phyloP scores from a whole-genome alignment of 148 eudicot genomes.

The Chenopodium album region DNA sequence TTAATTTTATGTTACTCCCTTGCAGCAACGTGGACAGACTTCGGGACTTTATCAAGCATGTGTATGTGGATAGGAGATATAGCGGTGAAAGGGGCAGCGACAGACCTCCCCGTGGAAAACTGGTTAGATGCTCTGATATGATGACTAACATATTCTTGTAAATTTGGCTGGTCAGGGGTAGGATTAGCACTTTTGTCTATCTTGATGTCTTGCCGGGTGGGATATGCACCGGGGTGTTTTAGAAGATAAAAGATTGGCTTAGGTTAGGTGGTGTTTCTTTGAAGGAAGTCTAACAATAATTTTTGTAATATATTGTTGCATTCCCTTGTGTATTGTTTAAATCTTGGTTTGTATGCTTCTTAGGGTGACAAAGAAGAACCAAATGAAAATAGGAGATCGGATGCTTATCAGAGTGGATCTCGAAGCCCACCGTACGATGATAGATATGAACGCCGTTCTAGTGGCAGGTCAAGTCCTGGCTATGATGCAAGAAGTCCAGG shows the following conservation, averaged over 20 bases:
- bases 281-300: neutral
- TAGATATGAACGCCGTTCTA: conserved; percentile 55
- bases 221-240: neutral
- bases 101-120: conserved; percentile 62
- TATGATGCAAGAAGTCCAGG: conserved; percentile 79
- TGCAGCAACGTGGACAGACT: conserved; percentile 79
- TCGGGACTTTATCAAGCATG: conserved; percentile 88
- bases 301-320: conserved; percentile 1
- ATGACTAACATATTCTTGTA: neutral
- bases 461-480: conserved; percentile 77
- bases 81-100: conserved; percentile 77
- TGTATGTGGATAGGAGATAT: conserved; percentile 89
- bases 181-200: neutral
- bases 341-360: conserved; percentile 27
- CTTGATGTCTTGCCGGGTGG: neutral
- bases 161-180: neutral
- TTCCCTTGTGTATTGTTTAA: conserved; percentile 20
- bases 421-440: conserved; percentile 81
- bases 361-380: conserved; percentile 75
- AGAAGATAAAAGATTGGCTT: neutral
- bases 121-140: conserved; percentile 40
- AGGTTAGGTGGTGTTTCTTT: neutral
- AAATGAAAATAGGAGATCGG: conserved; percentile 54
- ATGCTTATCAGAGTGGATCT: conserved; percentile 58
- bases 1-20: conserved; percentile 14